phyloP scores from a whole-genome alignment of 441 rosid species.

The Mallotus repandus region DNA sequence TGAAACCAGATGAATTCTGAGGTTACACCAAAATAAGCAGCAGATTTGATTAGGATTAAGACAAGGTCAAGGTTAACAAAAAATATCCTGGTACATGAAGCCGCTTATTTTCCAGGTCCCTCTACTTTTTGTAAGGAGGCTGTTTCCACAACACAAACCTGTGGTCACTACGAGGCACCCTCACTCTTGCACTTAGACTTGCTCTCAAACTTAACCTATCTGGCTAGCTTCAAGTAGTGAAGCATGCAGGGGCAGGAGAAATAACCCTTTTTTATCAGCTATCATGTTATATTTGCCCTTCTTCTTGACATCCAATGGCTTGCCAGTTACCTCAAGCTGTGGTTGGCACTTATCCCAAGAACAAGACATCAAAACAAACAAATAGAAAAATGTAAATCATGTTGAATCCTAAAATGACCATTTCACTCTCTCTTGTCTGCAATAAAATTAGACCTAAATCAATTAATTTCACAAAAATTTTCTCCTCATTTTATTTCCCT shows the following conservation, averaged over 20 bases:
- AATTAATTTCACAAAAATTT: neutral
- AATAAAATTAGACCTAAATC: neutral
- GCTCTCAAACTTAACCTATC: too few relatives aligned
- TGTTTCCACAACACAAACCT: neutral
- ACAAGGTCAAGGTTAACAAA: neutral
- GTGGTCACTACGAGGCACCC: neutral
- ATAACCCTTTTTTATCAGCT: neutral
- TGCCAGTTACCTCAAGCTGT: too few relatives aligned
- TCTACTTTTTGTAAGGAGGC: neutral
- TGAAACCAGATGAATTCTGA: neutral
- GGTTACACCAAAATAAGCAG: neutral
- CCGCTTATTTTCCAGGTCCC: neutral
- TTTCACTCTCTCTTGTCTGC: neutral
- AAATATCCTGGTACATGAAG: neutral
- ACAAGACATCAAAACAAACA: slow-evolving; percentile 5
- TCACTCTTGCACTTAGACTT: too few relatives aligned
- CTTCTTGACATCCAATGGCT: neutral
- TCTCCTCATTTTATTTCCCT: neutral
- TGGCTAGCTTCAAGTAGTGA: neutral
- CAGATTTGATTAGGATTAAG: neutral
- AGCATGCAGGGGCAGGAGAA: slow-evolving; percentile 2
- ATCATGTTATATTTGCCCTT: neutral
- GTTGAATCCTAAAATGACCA: neutral
- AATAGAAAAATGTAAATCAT: neutral
- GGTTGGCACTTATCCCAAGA: neutral